phyloP scores from a whole-genome alignment of 768 basidiomycete species.

The Xerocomellus dryophilus region DNA sequence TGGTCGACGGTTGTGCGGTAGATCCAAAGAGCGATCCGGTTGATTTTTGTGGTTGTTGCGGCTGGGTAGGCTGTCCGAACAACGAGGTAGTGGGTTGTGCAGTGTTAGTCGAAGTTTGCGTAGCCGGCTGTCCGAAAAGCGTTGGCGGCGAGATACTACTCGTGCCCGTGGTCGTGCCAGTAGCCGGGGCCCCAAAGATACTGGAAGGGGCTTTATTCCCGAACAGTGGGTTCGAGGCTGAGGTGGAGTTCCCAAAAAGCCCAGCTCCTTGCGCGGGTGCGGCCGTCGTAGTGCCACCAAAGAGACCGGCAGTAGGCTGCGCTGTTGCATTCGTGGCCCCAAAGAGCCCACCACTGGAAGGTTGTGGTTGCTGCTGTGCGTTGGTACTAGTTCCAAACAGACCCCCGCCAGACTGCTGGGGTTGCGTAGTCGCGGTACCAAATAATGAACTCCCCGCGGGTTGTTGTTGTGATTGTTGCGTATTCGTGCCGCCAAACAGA shows the following conservation, averaged over 20 bases:
- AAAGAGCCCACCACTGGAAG: constrained; percentile 24
- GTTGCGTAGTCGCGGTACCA: constrained; percentile 19
- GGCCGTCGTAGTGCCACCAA: constrained; percentile 25
- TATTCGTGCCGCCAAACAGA: constrained; percentile 24
- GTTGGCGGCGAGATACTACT: constrained; percentile 23
- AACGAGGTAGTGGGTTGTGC: constrained; percentile 18
- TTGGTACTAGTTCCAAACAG: constrained; percentile 16
- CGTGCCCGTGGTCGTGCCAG: constrained; percentile 8
- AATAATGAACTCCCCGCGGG: constrained; percentile 19
- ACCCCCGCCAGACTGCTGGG: constrained; percentile 21
- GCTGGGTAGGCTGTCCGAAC: constrained; percentile 22
- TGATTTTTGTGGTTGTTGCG: constrained; percentile 23
- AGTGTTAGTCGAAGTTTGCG: constrained; percentile 13
- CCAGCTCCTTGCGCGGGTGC: constrained; percentile 21
- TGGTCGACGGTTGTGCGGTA: constrained; percentile 21
- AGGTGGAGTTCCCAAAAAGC: constrained; percentile 26
- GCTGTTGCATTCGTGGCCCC: constrained; percentile 19
- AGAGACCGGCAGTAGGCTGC: constrained; percentile 24
- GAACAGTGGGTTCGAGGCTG: constrained; percentile 35
- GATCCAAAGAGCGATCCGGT: constrained; percentile 33
- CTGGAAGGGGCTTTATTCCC: constrained; percentile 34
- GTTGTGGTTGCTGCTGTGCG: constrained; percentile 27
- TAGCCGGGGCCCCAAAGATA: constrained; percentile 30
- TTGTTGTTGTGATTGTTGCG: constrained; percentile 17
- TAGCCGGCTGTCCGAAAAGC: constrained; percentile 31